These are phyloP conservation scores for Jacaranda copaia DNA, from an alignment of 257 asterid species.

Conservation along the genomic window DNA sequence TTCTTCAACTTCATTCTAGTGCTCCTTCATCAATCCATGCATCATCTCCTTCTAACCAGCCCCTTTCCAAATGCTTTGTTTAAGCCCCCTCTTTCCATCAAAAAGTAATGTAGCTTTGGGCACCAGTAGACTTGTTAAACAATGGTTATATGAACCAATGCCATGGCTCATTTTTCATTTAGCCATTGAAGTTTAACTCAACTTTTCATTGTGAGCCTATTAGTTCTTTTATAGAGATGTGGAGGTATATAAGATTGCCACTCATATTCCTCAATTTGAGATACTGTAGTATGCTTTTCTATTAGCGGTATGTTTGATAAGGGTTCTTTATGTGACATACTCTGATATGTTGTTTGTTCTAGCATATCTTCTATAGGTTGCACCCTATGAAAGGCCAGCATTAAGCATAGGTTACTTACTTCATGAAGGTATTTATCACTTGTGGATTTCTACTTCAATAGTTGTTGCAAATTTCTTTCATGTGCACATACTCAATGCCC, in stretches of 20 bases:
- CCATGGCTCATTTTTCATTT: neutral
- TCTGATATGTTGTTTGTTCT: conserved; percentile 16
- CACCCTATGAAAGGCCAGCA: conserved; percentile 89
- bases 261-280: neutral
- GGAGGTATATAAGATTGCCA: neutral
- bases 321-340: neutral
- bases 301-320: neutral
- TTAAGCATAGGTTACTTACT: conserved; percentile 80
- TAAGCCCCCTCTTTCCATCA: neutral
- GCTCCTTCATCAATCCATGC: too few relatives aligned
- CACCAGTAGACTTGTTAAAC: neutral
- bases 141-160: neutral
- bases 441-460: neutral
- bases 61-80: too few relatives aligned
- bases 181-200: neutral
- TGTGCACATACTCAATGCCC: neutral
- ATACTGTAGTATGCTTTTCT: neutral
- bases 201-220: neutral
- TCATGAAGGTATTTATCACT: conserved; percentile 67
- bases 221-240: neutral
- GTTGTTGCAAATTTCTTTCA: too few relatives aligned
- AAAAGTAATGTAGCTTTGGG: neutral
- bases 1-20: too few relatives aligned
- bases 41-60: too few relatives aligned
- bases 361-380: conserved; percentile 55